phyloP scores from a whole-genome alignment of 2,329 filamentous ascomycete species.

The Ilyonectria sp. region DNA sequence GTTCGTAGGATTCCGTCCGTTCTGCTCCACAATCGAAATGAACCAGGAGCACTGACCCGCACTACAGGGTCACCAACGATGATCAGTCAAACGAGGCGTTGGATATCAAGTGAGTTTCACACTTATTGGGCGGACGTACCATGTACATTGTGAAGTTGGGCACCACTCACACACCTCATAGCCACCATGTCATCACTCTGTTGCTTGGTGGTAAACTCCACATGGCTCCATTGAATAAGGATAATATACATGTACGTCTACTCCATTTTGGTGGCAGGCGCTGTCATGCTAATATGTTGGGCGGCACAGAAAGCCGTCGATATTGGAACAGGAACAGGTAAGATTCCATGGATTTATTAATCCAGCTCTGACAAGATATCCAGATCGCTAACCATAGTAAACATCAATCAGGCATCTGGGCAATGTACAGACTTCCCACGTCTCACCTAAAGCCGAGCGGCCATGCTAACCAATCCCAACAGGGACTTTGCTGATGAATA shows the following conservation, averaged over 20 bases:
- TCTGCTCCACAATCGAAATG: neutral
- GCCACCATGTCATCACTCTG: slow-evolving; percentile 18
- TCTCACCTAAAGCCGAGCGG: neutral
- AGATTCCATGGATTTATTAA: neutral
- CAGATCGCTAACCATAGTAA: neutral
- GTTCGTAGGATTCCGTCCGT: neutral
- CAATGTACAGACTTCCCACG: slow-evolving; percentile 53
- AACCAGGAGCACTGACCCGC: neutral
- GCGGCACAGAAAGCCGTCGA: slow-evolving; percentile 6
- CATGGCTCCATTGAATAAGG: slow-evolving; percentile 5
- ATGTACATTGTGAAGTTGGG: neutral
- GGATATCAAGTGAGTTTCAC: slow-evolving; percentile 18
- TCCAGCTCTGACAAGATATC: neutral
- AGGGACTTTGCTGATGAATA: slow-evolving; percentile 64
- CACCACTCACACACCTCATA: neutral
- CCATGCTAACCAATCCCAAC: neutral
- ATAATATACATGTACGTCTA: slow-evolving; percentile 13
- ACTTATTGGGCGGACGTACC: too few species aligned
- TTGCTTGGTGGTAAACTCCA: neutral
- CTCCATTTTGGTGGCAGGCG: rapidly evolving
- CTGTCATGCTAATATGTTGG: neutral
- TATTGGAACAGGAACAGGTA: slow-evolving; percentile 27
- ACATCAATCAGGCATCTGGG: slow-evolving; percentile 56
- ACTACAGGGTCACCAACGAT: slow-evolving; percentile 13
- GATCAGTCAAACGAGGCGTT: slow-evolving; percentile 22